Evolutionary conservation across 768 basidiomycete genomes (phyloP).

Genomic region (Auricularia cornea): DNA sequence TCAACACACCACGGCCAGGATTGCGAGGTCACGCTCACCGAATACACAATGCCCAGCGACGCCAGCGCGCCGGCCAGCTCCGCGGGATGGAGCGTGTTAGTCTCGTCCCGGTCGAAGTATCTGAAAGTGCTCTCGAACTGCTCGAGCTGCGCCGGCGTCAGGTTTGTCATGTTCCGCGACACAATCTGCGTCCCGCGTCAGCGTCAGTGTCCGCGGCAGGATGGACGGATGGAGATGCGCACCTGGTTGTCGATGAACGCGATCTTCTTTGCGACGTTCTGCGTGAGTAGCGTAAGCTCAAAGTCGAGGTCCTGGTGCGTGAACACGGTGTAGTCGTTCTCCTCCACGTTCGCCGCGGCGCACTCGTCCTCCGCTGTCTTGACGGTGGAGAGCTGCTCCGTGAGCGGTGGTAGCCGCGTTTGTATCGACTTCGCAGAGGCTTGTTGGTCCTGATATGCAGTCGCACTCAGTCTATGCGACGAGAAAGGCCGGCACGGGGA

Average conservation of each 20-base stretch:
- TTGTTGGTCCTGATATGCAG: slow-evolving; percentile 56
- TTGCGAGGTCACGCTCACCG: slow-evolving; percentile 40
- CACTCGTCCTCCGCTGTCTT: slow-evolving; percentile 64
- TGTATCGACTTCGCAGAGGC: slow-evolving; percentile 55
- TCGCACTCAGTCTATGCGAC: background rate
- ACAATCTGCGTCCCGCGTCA: slow-evolving; percentile 46
- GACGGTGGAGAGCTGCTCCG: slow-evolving; percentile 38
- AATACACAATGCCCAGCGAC: slow-evolving; percentile 88
- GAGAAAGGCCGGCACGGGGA: slow-evolving; percentile 6
- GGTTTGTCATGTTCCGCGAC: slow-evolving; percentile 85
- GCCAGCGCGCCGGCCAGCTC: slow-evolving; percentile 94
- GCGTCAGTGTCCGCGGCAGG: no score
- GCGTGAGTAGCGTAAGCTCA: slow-evolving; percentile 74
- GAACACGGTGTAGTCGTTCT: slow-evolving; percentile 92
- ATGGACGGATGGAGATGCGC: slow-evolving; percentile 10
- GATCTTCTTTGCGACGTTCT: slow-evolving; percentile 82
- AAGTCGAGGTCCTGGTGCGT: slow-evolving; percentile 84
- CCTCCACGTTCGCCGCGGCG: slow-evolving; percentile 82
- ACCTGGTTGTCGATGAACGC: slow-evolving; percentile 96
- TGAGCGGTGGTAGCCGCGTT: slow-evolving; percentile 56
- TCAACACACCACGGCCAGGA: no score
- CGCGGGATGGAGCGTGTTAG: slow-evolving; percentile 73
- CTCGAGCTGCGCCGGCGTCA: slow-evolving; percentile 92
- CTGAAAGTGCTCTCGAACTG: slow-evolving; percentile 97
- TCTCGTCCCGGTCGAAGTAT: slow-evolving; percentile 91